Conservation (phyloP, 106 monocot species). For the Narthecium ossifragum region DNA sequence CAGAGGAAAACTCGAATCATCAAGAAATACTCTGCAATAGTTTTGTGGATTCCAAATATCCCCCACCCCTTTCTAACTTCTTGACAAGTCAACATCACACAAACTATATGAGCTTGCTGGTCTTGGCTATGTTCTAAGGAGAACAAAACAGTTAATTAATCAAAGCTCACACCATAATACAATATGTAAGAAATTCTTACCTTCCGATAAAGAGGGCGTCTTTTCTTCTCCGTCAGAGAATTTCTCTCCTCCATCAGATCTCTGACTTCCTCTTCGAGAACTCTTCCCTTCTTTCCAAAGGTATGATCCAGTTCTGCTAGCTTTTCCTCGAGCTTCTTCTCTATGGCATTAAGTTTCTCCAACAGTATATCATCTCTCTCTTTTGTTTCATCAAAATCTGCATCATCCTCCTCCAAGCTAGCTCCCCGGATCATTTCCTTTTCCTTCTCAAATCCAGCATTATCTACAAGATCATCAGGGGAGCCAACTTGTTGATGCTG, state of each 20-base stretch:
- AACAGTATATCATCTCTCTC: slow-evolving; percentile 67
- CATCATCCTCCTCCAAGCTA: slow-evolving; percentile 42
- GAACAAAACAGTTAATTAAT: no score
- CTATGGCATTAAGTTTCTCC: slow-evolving; percentile 73
- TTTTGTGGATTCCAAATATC: no score
- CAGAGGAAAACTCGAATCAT: no score
- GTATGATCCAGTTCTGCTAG: slow-evolving; percentile 72
- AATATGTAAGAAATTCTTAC: slow-evolving; percentile 25
- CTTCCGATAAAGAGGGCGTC: slow-evolving; percentile 83
- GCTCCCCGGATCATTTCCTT: slow-evolving; percentile 53
- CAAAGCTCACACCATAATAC: not conserved
- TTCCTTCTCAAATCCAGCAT: slow-evolving; percentile 59
- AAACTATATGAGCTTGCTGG: no score
- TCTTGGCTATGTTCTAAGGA: no score
- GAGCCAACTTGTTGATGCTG: slow-evolving; percentile 59
- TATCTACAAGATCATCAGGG: slow-evolving; percentile 55
- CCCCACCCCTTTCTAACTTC: no score
- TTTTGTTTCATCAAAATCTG: slow-evolving; percentile 61
- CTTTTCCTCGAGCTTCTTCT: slow-evolving; percentile 86
- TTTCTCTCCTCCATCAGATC: slow-evolving; percentile 88
- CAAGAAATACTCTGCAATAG: no score
- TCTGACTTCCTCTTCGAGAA: slow-evolving; percentile 79
- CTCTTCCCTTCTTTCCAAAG: slow-evolving; percentile 97
- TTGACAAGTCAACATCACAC: no score
- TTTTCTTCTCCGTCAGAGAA: slow-evolving; percentile 72